Percentiles rank a stretch among this genome's conserved stretches.
Conservation (phyloP, 495 filamentous ascomycete species). For the Penicillium canescens region DNA sequence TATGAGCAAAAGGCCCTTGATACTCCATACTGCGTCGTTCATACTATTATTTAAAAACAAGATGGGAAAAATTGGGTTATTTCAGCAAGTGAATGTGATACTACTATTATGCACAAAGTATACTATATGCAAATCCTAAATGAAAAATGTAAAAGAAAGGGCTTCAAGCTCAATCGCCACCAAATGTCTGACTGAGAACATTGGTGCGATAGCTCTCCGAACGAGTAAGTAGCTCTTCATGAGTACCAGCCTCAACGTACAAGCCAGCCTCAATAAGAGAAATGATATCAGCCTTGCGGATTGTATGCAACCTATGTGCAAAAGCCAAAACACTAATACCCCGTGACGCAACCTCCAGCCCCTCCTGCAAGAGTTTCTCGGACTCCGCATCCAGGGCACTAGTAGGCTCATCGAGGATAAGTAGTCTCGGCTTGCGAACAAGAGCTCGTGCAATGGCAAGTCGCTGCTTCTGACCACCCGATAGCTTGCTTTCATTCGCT, state of each 20-base stretch:
- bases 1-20: too few species aligned
- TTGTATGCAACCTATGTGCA: slow-evolving; percentile 72
- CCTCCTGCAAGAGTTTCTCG: slow-evolving; percentile 68
- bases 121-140: too few species aligned
- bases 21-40: too few species aligned
- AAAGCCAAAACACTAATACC: slow-evolving; percentile 75
- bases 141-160: too few species aligned
- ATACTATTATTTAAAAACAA: too few species aligned
- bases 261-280: slow-evolving; percentile 68
- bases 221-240: slow-evolving; percentile 60
- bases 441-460: slow-evolving; percentile 72
- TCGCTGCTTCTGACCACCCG: slow-evolving; percentile 75
- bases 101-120: too few species aligned
- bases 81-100: too few species aligned
- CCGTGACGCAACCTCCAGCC: slow-evolving; percentile 60
- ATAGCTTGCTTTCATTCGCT: slow-evolving; percentile 60
- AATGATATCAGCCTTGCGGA: slow-evolving; percentile 73
- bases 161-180: too few species aligned
- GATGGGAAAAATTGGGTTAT: too few species aligned
- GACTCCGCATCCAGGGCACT: slow-evolving; percentile 68
- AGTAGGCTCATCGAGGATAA: slow-evolving; percentile 79
- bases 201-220: slow-evolving; percentile 59
- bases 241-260: slow-evolving; percentile 67
- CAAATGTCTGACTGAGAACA: slow-evolving; percentile 37
- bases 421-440: slow-evolving; percentile 63